Evolutionary conservation across 2,329 filamentous ascomycete genomes (phyloP).

Genomic region (Rhinocladiella mackenziei): DNA sequence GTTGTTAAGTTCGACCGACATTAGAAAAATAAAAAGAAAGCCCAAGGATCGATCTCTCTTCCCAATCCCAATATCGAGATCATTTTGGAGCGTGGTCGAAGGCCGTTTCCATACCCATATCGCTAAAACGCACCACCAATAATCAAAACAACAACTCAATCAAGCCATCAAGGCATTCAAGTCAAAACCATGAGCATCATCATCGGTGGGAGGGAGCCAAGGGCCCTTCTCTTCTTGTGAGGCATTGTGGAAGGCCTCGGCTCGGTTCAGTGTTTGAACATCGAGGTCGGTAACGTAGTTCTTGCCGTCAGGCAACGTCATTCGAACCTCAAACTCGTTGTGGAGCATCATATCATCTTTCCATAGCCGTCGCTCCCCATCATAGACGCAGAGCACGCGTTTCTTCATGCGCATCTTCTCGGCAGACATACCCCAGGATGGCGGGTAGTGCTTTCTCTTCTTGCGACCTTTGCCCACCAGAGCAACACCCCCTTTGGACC

Average conservation of each 20-base stretch:
- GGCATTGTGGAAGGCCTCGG: constrained; percentile 75
- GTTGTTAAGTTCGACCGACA: too few relatives aligned
- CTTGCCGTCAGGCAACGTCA: constrained; percentile 70
- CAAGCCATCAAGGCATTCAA: constrained; percentile 34
- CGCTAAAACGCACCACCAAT: constrained; percentile 22
- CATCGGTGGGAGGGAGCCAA: constrained; percentile 53
- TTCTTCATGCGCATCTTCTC: constrained; percentile 99
- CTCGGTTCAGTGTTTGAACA: constrained; percentile 79
- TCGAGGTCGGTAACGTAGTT: constrained; percentile 90
- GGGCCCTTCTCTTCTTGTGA: constrained; percentile 83
- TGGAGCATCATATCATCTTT: constrained; percentile 99
- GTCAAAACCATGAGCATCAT: constrained; percentile 27
- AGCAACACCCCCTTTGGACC: constrained; percentile 68
- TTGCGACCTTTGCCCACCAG: constrained; percentile 66
- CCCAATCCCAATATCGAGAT: too few relatives aligned
- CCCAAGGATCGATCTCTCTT: too few relatives aligned
- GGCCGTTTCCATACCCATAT: constrained; percentile 8
- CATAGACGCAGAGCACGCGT: constrained; percentile 87
- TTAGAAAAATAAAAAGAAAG: constrained; percentile 12
- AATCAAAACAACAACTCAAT: constrained; percentile 4
- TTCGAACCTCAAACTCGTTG: constrained; percentile 86
- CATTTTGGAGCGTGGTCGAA: neutral
- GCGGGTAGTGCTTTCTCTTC: constrained; percentile 88
- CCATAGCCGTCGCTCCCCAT: constrained; percentile 79
- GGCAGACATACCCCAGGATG: constrained; percentile 86